Base-by-base conservation (phyloP, 192 early-diverging fungal genomes). In the Dimargaris cristalligena region DNA sequence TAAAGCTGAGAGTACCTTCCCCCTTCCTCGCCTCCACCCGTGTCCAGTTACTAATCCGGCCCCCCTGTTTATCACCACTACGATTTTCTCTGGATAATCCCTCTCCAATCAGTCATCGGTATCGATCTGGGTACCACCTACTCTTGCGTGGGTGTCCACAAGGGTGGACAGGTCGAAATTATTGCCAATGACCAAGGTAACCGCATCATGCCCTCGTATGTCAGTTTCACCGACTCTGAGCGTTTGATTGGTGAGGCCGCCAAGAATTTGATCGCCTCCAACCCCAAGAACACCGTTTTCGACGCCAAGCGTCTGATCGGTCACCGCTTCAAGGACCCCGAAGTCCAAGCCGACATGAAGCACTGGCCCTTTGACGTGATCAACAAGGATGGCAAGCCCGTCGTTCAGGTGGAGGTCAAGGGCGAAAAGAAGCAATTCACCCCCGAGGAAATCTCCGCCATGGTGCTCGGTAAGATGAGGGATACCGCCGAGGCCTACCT, bases 181-280 rank as follows among this genome's bases (percentile, higher is more conserved):
- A 92, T 97, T 71, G 89, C 90, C 78, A 98, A 98, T 79, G 94
- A 95, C 76, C 92, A 98, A 80, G 94, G 94, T 73, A 92, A 94
- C 84, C 88, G 94, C 65, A 98, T 90, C 61, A 98, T 92, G 54
- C 92, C 94, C 54, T 93, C 91, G 62, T 95, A 94, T 63, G 94
- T 98, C 60, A 91, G 68, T 48, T 98, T 98, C 79, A 90, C 90
- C 58, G 94, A 94, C 80, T 71, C 80, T 65, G 94, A 98, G 83
- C 92, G 94, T 77, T 83, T 98, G 62, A 93, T 98, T 67, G 94
- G 94, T 71, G 92, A 98, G 75, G 89, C 94, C 62, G 92, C 94
- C 68, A 98, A 95, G 86, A 98, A 95, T 79, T 90, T 93, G 82
- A 88, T 88, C 63, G 90, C 92, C 64, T 91, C 92, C 89, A 95